phyloP scores from a whole-genome alignment of 2,329 filamentous ascomycete genomes.

The Stemphylium beticola region DNA sequence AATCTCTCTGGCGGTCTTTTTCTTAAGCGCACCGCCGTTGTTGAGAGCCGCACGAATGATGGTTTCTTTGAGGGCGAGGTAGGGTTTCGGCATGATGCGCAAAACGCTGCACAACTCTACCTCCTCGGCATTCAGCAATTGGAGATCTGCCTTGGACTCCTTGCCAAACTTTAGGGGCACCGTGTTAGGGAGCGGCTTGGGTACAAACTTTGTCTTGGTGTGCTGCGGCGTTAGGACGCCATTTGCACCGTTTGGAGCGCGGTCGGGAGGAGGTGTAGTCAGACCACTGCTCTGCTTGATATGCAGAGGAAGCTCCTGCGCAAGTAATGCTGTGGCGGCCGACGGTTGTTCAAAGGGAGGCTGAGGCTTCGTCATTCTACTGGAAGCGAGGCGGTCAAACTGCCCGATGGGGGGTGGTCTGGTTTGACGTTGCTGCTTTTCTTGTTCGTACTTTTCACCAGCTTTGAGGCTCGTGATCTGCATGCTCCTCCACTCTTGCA shows the following conservation, averaged over 20 bases:
- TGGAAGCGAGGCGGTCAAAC: conserved; percentile 82
- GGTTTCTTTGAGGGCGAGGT: conserved; percentile 91
- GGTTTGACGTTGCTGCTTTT: conserved; percentile 79
- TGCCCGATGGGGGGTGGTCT: conserved; percentile 72
- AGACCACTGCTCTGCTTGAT: conserved; percentile 51
- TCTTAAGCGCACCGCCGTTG: conserved; percentile 85
- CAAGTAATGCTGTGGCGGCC: conserved; percentile 77
- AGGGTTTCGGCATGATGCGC: conserved; percentile 90
- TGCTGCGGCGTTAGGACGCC: conserved; percentile 48
- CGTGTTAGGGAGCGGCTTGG: conserved; percentile 66
- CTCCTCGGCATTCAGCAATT: conserved; percentile 85
- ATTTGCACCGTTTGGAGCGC: conserved; percentile 55
- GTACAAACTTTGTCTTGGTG: conserved; percentile 57
- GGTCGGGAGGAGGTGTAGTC: conserved; percentile 51
- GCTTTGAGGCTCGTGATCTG: conserved; percentile 83
- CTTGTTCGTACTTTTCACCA: conserved; percentile 90
- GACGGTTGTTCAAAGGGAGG: conserved; percentile 71
- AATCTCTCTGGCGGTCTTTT: conserved; percentile 89
- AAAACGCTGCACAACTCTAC: conserved; percentile 83
- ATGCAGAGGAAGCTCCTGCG: conserved; percentile 75
- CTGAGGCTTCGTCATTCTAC: conserved; percentile 69
- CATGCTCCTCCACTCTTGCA: conserved; percentile 91
- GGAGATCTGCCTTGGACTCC: conserved; percentile 80
- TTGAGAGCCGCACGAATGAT: conserved; percentile 91
- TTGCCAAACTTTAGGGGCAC: conserved; percentile 71